A percentile compares a stretch with the other conserved stretches of the same genome.
Evolutionary conservation across 257 asterid genomes (phyloP).

Genomic region (Marsdenia floribunda): DNA sequence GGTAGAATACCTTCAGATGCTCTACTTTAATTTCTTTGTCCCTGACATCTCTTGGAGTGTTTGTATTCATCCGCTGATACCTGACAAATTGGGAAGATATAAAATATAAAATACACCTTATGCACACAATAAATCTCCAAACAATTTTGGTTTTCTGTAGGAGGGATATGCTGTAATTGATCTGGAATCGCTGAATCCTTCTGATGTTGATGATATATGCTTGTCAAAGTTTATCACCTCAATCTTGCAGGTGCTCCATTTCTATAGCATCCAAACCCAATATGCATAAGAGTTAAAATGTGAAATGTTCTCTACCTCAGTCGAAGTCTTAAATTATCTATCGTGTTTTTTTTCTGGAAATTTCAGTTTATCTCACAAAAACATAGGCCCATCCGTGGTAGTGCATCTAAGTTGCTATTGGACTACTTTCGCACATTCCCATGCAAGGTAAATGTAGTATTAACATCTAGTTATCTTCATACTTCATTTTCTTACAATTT

Average conservation of each 20-base stretch:
- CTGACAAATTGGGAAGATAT: neutral
- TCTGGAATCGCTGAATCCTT: conserved; percentile 38
- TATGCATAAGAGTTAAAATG: conserved; percentile 1
- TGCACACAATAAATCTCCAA: neutral
- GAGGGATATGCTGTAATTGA: conserved; percentile 77
- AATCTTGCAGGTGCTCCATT: conserved; percentile 67
- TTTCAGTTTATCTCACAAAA: conserved; percentile 78
- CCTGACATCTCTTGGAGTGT: neutral
- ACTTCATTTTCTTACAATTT: neutral
- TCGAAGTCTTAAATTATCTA: conserved; percentile 10
- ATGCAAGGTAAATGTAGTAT: conserved; percentile 59
- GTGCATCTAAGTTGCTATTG: conserved; percentile 59
- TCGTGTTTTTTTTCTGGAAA: conserved; percentile 16
- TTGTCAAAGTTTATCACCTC: conserved; percentile 55
- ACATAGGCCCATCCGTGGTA: conserved; percentile 75
- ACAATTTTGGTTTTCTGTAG: conserved; percentile 28
- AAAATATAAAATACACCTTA: neutral
- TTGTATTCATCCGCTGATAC: neutral
- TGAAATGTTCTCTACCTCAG: neutral
- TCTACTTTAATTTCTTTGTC: neutral
- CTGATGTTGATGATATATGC: conserved; percentile 43
- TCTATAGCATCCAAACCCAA: conserved; percentile 5
- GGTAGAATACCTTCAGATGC: neutral
- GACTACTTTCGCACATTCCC: conserved; percentile 62
- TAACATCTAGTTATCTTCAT: neutral